Conservation (phyloP, 106 monocot genomes). For the Allium cepa region DNA sequence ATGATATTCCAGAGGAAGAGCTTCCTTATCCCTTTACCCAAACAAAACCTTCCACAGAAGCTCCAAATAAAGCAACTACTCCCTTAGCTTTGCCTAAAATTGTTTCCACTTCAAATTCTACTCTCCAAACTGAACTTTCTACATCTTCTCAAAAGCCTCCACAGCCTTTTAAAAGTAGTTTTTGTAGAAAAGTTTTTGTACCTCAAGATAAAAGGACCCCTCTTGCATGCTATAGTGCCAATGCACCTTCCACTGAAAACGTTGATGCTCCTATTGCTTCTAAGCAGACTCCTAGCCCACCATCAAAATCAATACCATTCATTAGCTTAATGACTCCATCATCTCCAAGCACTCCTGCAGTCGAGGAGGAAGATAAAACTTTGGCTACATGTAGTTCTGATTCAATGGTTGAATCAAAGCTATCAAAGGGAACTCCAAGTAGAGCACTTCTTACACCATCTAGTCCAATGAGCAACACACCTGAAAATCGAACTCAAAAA, state of each 20-base stretch:
- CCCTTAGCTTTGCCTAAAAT: no score
- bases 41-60: slow-evolving; percentile 7
- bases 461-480: slow-evolving; percentile 55
- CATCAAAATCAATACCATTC: slow-evolving; percentile 9
- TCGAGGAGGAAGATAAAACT: slow-evolving; percentile 2
- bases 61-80: not conserved
- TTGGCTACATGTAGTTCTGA: not conserved
- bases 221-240: slow-evolving; percentile 8
- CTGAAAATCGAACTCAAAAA: slow-evolving; percentile 49
- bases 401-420: slow-evolving; percentile 7
- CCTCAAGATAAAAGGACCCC: slow-evolving; percentile 22
- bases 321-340: not conserved
- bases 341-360: not conserved
- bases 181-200: slow-evolving; percentile 25
- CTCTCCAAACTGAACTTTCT: slow-evolving; percentile 12
- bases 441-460: slow-evolving; percentile 35
- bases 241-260: slow-evolving; percentile 6
- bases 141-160: slow-evolving; percentile 41
- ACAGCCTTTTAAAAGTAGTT: slow-evolving; percentile 41
- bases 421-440: slow-evolving; percentile 38
- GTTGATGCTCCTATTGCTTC: slow-evolving; percentile 2
- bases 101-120: not conserved
- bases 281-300: slow-evolving; percentile 12
- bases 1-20: slow-evolving; percentile 52
- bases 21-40: slow-evolving; percentile 54